phyloP scores from a whole-genome alignment of 352 stramenopile species.

The Globisporangium paddicum region DNA sequence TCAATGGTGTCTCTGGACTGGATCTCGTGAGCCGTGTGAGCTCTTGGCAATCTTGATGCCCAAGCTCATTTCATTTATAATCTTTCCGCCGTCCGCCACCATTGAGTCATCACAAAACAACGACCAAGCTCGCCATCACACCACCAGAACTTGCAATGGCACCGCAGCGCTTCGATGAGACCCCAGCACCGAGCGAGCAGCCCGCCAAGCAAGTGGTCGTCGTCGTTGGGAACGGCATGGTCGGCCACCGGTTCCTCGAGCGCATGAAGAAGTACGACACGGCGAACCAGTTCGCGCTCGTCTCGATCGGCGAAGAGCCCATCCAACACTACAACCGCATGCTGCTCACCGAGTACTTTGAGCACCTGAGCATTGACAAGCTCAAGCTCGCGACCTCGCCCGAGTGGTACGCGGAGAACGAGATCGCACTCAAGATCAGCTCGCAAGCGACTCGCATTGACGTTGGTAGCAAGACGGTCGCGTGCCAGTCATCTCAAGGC shows the following conservation, averaged over 20 bases:
- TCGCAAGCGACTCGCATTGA: conserved; percentile 80
- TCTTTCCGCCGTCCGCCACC: not conserved
- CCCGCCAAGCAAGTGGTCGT: conserved; percentile 56
- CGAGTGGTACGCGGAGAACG: conserved; percentile 83
- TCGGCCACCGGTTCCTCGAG: conserved; percentile 89
- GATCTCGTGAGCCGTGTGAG: not conserved
- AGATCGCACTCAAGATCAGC: conserved; percentile 73
- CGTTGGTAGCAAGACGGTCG: conserved; percentile 63
- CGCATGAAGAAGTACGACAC: conserved; percentile 57
- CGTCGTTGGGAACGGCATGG: conserved; percentile 91
- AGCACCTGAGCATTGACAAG: conserved; percentile 82
- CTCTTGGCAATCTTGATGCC: not conserved
- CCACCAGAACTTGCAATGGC: conserved; percentile 7
- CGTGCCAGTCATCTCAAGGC: conserved; percentile 21
- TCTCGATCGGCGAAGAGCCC: conserved; percentile 91
- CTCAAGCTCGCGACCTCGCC: conserved; percentile 76
- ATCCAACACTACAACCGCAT: conserved; percentile 92
- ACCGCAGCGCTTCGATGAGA: conserved; percentile 9
- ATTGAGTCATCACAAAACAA: conserved; percentile 15
- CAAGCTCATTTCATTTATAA: conserved; percentile 9
- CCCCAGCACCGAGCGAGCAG: not conserved
- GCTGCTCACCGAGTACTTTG: conserved; percentile 91
- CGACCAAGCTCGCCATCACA: not conserved
- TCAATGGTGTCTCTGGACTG: not conserved
- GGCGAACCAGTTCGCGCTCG: conserved; percentile 57